Evolutionary conservation across 2,329 filamentous ascomycete genomes (phyloP).

Genomic region (Ascocoryne sarcoides): DNA sequence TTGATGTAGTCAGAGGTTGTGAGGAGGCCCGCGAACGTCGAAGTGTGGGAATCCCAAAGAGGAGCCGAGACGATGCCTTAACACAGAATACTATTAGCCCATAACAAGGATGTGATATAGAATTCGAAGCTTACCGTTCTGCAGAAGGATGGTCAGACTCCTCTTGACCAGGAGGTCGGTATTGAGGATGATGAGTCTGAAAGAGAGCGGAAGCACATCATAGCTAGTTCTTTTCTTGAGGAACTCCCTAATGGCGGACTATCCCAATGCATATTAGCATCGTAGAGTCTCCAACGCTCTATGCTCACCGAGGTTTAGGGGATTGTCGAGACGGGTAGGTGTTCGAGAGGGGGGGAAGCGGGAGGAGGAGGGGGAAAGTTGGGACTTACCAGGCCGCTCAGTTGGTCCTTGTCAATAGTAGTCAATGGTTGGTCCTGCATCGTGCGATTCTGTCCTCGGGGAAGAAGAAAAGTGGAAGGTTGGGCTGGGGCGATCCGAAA

Average conservation of each 20-base stretch:
- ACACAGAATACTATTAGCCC: constrained; percentile 8
- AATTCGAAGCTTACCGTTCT: constrained; percentile 61
- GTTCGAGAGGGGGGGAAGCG: neutral
- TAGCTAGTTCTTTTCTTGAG: constrained; percentile 94
- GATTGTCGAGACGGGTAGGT: neutral
- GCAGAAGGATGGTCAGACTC: constrained; percentile 87
- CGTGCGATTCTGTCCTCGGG: constrained; percentile 25
- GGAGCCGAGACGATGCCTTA: constrained; percentile 94
- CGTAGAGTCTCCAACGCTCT: constrained; percentile 2
- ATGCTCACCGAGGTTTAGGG: neutral
- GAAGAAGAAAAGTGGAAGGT: constrained; percentile 30
- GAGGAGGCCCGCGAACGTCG: constrained; percentile 85
- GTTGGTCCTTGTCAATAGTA: constrained; percentile 65
- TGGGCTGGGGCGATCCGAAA: constrained; percentile 28
- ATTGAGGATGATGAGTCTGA: constrained; percentile 91
- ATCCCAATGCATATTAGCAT: constrained; percentile 26
- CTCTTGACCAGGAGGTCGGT: constrained; percentile 94
- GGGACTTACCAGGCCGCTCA: constrained; percentile 63
- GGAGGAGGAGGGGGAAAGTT: no score
- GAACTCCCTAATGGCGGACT: constrained; percentile 91
- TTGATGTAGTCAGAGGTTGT: constrained; percentile 98
- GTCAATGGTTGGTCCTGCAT: constrained; percentile 35
- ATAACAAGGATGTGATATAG: neutral
- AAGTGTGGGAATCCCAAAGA: constrained; percentile 89
- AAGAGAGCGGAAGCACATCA: constrained; percentile 92